Percentiles rank a stretch among this genome's conserved stretches.
These are phyloP conservation scores for Aspergillus sp. DNA, from an alignment of 2,329 filamentous ascomycete genomes.

Conservation along the genomic window DNA sequence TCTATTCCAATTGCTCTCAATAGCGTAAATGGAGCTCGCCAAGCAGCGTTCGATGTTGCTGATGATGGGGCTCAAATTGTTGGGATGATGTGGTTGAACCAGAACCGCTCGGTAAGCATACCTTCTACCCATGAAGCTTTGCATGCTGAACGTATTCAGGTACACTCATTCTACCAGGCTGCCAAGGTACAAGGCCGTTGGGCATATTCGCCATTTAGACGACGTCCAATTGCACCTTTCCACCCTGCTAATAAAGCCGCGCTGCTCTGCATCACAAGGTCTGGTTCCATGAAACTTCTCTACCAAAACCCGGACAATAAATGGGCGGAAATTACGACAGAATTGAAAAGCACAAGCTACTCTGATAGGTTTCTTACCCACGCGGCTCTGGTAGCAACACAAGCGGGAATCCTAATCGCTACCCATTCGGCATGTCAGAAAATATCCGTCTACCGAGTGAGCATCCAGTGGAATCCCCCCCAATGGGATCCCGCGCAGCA, in stretches of 20 bases:
- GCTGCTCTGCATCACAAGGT: slow-evolving; percentile 72
- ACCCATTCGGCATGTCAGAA: slow-evolving; percentile 61
- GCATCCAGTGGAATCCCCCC: slow-evolving; percentile 70
- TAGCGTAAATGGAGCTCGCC: slow-evolving; percentile 62
- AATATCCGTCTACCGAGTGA: slow-evolving; percentile 71
- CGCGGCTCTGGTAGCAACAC: slow-evolving; percentile 72
- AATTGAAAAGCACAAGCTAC: slow-evolving; percentile 70
- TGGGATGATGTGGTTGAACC: slow-evolving; percentile 79
- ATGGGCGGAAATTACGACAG: slow-evolving; percentile 70
- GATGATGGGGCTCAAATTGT: slow-evolving; percentile 77
- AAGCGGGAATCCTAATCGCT: slow-evolving; percentile 51
- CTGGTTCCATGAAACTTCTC: slow-evolving; percentile 71
- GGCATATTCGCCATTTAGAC: slow-evolving; percentile 66
- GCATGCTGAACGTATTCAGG: slow-evolving; percentile 25
- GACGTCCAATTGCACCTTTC: slow-evolving; percentile 67
- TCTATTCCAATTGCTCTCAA: slow-evolving; percentile 73
- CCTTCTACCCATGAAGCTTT: background rate
- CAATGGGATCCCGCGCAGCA: slow-evolving; percentile 51
- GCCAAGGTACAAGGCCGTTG: slow-evolving; percentile 64
- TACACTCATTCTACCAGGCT: slow-evolving; percentile 56
- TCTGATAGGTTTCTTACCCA: slow-evolving; percentile 78
- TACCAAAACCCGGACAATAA: slow-evolving; percentile 73
- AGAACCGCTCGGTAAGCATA: slow-evolving; percentile 50
- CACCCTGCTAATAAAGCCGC: slow-evolving; percentile 69
- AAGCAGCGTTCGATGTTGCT: slow-evolving; percentile 65